phyloP scores from a whole-genome alignment of 176 grass and related monocot species.

The Miscanthus lutarioriparius region DNA sequence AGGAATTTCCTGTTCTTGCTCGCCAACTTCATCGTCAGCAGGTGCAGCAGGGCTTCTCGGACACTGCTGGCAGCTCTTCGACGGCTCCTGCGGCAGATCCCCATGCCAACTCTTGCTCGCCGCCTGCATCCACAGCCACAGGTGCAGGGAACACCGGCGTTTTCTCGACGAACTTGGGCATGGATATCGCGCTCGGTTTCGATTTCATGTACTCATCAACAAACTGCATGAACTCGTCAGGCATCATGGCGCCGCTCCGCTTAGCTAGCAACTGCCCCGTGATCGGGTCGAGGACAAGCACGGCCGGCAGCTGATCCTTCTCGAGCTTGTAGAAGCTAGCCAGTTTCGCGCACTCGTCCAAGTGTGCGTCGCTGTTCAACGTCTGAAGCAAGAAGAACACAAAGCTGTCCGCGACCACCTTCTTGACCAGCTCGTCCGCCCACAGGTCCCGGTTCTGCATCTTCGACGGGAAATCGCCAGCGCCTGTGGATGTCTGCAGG shows the following conservation, averaged over 20 bases:
- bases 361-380: fast-evolving
- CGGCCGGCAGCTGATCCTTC: not conserved
- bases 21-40: not conserved
- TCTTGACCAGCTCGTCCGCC: conserved; percentile 1
- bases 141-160: not conserved
- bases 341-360: conserved; percentile 13
- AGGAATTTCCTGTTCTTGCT: not conserved
- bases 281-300: conserved; percentile 47
- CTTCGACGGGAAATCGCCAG: conserved; percentile 2
- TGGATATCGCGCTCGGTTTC: conserved; percentile 17
- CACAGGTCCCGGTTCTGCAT: conserved; percentile 44
- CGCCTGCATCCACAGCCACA: not conserved
- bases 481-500: not conserved
- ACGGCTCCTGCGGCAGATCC: not conserved
- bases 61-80: not conserved
- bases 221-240: conserved; percentile 6
- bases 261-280: conserved; percentile 32
- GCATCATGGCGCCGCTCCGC: conserved; percentile 20
- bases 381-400: conserved; percentile 6
- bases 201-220: not conserved
- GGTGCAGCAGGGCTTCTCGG: not conserved
- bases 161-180: not conserved
- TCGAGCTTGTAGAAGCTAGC: conserved; percentile 23
- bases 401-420: conserved; percentile 8
- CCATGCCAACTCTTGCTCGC: not conserved